Evolutionary conservation across 2,329 filamentous ascomycete genomes (phyloP).

Genomic region (Alternaria infectoria): DNA sequence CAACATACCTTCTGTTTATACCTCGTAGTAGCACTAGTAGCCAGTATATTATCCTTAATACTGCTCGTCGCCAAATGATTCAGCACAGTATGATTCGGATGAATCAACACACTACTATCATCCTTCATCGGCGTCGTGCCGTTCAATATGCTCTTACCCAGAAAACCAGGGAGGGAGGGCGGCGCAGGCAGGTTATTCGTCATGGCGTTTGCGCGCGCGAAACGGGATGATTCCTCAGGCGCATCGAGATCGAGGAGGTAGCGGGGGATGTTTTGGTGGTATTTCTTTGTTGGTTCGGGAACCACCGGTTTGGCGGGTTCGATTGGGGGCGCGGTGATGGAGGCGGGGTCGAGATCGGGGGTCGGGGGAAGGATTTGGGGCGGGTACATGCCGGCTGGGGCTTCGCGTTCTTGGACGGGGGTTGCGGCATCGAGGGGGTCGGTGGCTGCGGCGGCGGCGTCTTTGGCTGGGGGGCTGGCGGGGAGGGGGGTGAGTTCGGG

Average conservation of each 20-base stretch:
- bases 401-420: conserved; percentile 35
- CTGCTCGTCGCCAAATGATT: conserved; percentile 97
- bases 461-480: conserved; percentile 21
- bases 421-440: conserved; percentile 25
- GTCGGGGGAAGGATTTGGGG: conserved; percentile 54
- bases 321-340: conserved; percentile 28
- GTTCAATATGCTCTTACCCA: conserved; percentile 94
- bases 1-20: conserved; percentile 90
- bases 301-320: conserved; percentile 36
- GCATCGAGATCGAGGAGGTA: conserved; percentile 89
- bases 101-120: conserved; percentile 94
- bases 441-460: neutral
- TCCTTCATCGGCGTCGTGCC: conserved; percentile 92
- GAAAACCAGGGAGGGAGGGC: conserved; percentile 84
- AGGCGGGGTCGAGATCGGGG: conserved; percentile 33
- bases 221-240: conserved; percentile 76
- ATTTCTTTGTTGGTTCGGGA: conserved; percentile 57
- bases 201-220: conserved; percentile 75
- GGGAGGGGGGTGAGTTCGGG: conserved; percentile 64
- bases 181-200: conserved; percentile 82
- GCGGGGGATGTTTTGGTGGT: conserved; percentile 77
- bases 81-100: conserved; percentile 95
- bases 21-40: conserved; percentile 94
- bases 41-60: conserved; percentile 94
- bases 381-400: conserved; percentile 35